A percentile compares a stretch with the other conserved stretches of the same genome.
phyloP scores from a whole-genome alignment of 805 yeast genomes.

The Saccharomycopsis sp. region DNA sequence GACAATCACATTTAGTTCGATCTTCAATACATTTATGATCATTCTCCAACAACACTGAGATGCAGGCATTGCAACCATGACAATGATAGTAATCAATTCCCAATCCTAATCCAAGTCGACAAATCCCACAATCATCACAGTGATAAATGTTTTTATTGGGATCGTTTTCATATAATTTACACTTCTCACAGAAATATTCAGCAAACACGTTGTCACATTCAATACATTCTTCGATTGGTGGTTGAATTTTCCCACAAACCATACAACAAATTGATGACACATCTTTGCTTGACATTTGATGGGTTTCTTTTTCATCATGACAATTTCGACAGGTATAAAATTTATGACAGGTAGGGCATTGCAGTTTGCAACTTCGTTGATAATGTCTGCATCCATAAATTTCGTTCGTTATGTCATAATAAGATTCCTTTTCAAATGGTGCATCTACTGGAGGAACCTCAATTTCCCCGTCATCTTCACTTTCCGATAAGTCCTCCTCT shows the following conservation, averaged over 20 bases:
- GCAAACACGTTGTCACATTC: slow-evolving; percentile 65
- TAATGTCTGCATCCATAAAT: slow-evolving; percentile 78
- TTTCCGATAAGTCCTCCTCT: slow-evolving; percentile 21
- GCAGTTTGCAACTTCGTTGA: slow-evolving; percentile 74
- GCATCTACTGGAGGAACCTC: slow-evolving; percentile 25
- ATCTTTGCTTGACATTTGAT: slow-evolving; percentile 50
- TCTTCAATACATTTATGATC: slow-evolving; percentile 81
- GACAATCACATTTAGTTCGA: slow-evolving; percentile 86
- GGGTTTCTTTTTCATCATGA: slow-evolving; percentile 57
- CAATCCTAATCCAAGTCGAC: slow-evolving; percentile 82
- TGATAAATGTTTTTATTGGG: slow-evolving; percentile 78
- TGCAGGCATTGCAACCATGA: slow-evolving; percentile 80
- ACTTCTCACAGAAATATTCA: slow-evolving; percentile 66
- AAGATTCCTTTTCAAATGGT: slow-evolving; percentile 30
- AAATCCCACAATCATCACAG: slow-evolving; percentile 88
- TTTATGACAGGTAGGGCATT: slow-evolving; percentile 64
- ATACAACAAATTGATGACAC: slow-evolving; percentile 73
- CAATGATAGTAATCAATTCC: slow-evolving; percentile 91
- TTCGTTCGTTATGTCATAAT: slow-evolving; percentile 35
- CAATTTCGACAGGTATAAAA: slow-evolving; percentile 85
- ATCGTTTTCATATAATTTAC: slow-evolving; percentile 81
- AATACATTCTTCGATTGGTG: slow-evolving; percentile 61
- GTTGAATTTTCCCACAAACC: slow-evolving; percentile 70
- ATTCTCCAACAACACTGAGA: slow-evolving; percentile 68
- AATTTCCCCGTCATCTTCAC: slow-evolving; percentile 21